Base-by-base conservation (phyloP, 768 basidiomycete genomes). In the Termitomyces sp. region DNA sequence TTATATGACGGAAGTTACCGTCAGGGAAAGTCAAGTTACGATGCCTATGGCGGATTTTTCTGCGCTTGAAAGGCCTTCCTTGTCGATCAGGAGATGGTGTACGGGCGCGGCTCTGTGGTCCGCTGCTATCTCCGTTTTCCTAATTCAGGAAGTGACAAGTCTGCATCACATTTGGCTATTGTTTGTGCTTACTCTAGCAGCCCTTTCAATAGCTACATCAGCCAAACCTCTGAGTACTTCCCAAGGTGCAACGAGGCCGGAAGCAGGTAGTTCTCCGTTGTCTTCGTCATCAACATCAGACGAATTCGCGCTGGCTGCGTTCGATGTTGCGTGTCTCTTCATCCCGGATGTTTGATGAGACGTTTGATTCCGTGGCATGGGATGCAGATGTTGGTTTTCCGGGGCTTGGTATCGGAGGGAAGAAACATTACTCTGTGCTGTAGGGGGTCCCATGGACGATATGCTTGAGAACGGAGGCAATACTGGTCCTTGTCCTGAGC, bases 241-340 rank as follows among this genome's bases (percentile, higher is more conserved):
- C 86, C 89, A 90, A 51, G 92, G 92, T 9, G 91, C 92, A 54
- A 92, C 85, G 48, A 94, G 81, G 49, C 92, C 90, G 41, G 81
- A 82, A 37, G 88, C 87, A 0, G 92, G 92, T 15, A 94, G 72
- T 68, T 88, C 92, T 18, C 88, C 87, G 57, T 82, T 82, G 44
- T 89, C 90, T 46, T 92, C 90, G 49, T 91, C 90, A 51, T 93
- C 92, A n/a, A 83, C 70, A 66, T 92, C 92, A 37, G 90, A 89
- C 1, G 91, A 91, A 70, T 92, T 85, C 12, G 88, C 85, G 61
- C 88, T 92, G 9, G 86, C 84, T 59, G 85, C 81, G 63, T 82
- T 84, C 2, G 90, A 90, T 15, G 83, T 79, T 34, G 82, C 81
- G 31, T 80, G 76, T 62, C 88, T 78, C 71, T 89, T 90, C 56